phyloP scores from a whole-genome alignment of 345 rosid genomes.

The Lepidium sativum region DNA sequence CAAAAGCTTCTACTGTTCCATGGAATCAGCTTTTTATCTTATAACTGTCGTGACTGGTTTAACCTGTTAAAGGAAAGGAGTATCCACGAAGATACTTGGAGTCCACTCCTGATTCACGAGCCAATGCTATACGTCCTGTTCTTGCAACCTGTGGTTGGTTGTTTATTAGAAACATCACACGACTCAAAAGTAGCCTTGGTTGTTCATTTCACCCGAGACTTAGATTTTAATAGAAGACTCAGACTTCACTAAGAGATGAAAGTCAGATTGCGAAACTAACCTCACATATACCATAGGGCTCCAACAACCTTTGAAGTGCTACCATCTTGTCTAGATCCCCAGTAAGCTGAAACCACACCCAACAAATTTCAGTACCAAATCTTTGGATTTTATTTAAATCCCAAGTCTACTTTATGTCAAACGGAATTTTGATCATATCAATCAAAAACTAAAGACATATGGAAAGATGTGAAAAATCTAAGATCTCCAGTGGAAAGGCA shows the following conservation, averaged over 20 bases:
- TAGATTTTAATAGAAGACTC: not conserved
- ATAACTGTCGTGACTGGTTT: not conserved
- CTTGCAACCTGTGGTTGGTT: slow-evolving; percentile 61
- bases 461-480: not conserved
- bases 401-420: not conserved
- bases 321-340: slow-evolving; percentile 96
- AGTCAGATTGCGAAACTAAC: slow-evolving; percentile 34
- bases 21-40: slow-evolving; percentile 2
- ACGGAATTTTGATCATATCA: not conserved
- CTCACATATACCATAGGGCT: slow-evolving; percentile 96
- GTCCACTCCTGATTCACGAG: slow-evolving; percentile 86
- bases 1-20: not conserved
- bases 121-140: slow-evolving; percentile 83
- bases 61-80: slow-evolving; percentile 49
- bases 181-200: not conserved
- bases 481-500: not conserved
- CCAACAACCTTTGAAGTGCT: slow-evolving; percentile 83
- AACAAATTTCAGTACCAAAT: not conserved
- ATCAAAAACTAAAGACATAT: not conserved
- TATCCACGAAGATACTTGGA: slow-evolving; percentile 83
- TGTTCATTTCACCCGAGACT: not conserved
- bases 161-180: not conserved
- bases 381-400: not conserved
- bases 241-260: not conserved
- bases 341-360: slow-evolving; percentile 47